Evolutionary conservation across 169 alveolate genomes (phyloP), one percentile per base, ranked within the genome.

Genomic region (Plasmodium cynomolgi): DNA sequence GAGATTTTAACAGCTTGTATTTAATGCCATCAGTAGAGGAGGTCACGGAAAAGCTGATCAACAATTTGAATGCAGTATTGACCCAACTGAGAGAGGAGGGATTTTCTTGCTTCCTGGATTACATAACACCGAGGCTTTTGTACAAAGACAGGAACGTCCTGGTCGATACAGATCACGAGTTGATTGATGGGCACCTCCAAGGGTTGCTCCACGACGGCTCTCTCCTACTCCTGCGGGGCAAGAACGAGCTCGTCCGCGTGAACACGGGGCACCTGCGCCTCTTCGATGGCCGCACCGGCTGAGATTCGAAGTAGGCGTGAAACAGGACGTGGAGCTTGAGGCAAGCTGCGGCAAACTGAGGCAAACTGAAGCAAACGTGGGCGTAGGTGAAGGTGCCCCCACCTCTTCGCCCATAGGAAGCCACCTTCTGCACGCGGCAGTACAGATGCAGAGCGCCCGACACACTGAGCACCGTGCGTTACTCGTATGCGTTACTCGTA

Each of bases 121-220:
- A 86, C 68, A 86, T 86, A 54, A 86, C 77, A 3, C 39, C 13
- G 2, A 41, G 93, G 23, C 81, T 86, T n/a, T 20, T 86, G 29
- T 86, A 86, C 68, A 75, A 86, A 17, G 93, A 56, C 41, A 79
- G 44, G 68, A 86, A 54, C 26, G 86, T 86, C 33, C 13, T 86
- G 29, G 81, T 86, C 39, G 82, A 86, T 54, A 83, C 68, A 17
- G 93, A 77, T 17, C 37, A 56, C 26, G 37, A 34, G 26, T 29
- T 75, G n/a, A 77, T 86, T 15, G 54, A n/a, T 56, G 93, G 93
- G 9, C 62, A 77, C 31, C 33, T 86, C 39, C 54, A 77, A 34
- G 93, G 93, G 1, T 15, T 86, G 20, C 80, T 34, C 37, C 74
- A 86, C 81, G 93, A 86, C 68, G 93, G 93, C 41, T 86, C 93